Evolutionary conservation across 2,329 filamentous ascomycete genomes (phyloP), one percentile per base, ranked within the genome.

Genomic region (Delphinella strobiligena): DNA sequence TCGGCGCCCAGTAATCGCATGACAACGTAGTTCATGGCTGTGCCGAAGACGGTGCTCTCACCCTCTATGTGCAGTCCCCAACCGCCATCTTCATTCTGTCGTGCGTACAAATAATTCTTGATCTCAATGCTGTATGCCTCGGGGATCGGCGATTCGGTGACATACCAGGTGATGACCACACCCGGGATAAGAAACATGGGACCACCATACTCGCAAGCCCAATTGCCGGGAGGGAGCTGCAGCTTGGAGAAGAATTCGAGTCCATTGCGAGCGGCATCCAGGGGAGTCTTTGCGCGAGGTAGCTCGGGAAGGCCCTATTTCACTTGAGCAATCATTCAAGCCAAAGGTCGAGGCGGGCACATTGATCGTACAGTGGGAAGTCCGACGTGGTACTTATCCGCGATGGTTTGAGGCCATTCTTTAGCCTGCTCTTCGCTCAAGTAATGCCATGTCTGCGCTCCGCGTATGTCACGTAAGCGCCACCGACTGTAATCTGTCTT

Each of bases 61-160:
- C 80, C 91, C 60, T 98, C 91, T 40, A 93, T 93, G 51, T 98
- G 91, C 29, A 98, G 65, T 0, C 91, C 91, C 91, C 91, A 98
- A 5, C 91, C 91, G n/a, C 91, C 89, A 59, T 96, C 86, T 38
- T 58, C 54, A 49, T 94, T 69, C 36, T 89, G 85, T 38, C 87
- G 78, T 3, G 86, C 83, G 53, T 86, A 83, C 1, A 98, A 69
- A 61, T 98, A 98, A 50, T 89, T 86, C 56, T 81, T 89, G 55
- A 98, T 93, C 60, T 94, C 91, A 33, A 78, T 85, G 16, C 80
- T 79, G 58, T 87, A 80, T 43, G 82, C 76, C 45, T 77, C 74
- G 1, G 87, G 79, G 42, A 98, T 84, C 3, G 82, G 82, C 38
- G 86, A 94, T 56, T 88, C 78, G 46, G 88, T 96, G 38, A 82